A percentile compares a stretch with the other conserved stretches of the same genome.
phyloP scores from a whole-genome alignment of 352 stramenopile species.

The Phytophthora uliginosa region DNA sequence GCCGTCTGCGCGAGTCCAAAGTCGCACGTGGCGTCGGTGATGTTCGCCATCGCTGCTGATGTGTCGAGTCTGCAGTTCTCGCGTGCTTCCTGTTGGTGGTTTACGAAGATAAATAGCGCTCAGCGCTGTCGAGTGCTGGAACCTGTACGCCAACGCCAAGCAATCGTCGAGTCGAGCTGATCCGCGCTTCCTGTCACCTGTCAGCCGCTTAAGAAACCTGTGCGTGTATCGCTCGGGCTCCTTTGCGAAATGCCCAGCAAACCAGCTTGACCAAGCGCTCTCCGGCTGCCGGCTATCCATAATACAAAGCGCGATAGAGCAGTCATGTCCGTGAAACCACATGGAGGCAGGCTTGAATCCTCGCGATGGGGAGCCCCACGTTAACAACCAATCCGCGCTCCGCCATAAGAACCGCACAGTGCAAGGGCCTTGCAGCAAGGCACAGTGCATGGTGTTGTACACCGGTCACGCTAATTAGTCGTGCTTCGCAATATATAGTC shows the following conservation, averaged over 20 bases:
- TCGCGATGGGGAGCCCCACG: constrained; percentile 32
- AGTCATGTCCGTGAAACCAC: constrained; percentile 41
- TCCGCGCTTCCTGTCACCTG: constrained; percentile 16
- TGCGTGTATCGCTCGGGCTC: constrained; percentile 20
- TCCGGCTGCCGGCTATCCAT: constrained; percentile 23
- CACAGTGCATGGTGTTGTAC: constrained; percentile 30
- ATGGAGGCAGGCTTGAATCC: constrained; percentile 30
- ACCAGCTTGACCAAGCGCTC: constrained; percentile 17
- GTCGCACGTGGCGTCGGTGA: constrained; percentile 47
- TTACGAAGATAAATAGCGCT: constrained; percentile 35
- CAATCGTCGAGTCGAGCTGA: neutral
- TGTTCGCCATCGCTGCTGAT: constrained; percentile 35
- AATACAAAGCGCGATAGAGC: constrained; percentile 21
- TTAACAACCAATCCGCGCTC: constrained; percentile 28
- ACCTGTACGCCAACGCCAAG: constrained; percentile 15
- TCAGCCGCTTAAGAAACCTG: constrained; percentile 9
- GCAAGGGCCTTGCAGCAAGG: constrained; percentile 11
- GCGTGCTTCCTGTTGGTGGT: constrained; percentile 13
- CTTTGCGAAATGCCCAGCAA: constrained; percentile 38
- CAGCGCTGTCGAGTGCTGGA: constrained; percentile 11
- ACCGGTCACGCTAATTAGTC: too few species aligned
- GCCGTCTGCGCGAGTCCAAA: constrained; percentile 42
- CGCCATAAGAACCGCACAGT: constrained; percentile 14
- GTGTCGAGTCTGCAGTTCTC: constrained; percentile 7
- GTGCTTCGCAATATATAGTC: too few species aligned